Percentiles rank a stretch among this genome's conserved stretches.
Conservation (phyloP, 352 stramenopile genomes). For the Phytophthora lateralis region DNA sequence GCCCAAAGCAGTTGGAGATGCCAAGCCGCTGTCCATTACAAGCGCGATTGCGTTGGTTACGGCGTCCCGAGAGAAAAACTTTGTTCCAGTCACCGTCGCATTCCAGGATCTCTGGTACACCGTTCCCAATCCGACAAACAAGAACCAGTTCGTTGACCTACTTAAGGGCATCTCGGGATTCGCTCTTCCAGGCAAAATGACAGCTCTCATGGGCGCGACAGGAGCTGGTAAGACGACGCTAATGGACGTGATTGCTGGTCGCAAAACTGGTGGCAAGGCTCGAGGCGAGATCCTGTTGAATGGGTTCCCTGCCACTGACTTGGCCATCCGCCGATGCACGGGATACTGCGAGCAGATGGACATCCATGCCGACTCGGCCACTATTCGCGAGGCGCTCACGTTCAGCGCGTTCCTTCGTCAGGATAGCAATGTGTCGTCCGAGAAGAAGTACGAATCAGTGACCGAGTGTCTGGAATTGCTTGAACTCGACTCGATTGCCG, state of each 20-base stretch:
- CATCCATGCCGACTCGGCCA: slow-evolving; percentile 80
- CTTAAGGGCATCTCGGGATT: slow-evolving; percentile 75
- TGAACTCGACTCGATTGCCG: slow-evolving; percentile 42
- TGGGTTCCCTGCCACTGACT: slow-evolving; percentile 36
- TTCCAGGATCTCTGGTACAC: slow-evolving; percentile 53
- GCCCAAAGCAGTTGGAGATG: slow-evolving; percentile 19
- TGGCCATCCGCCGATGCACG: slow-evolving; percentile 42
- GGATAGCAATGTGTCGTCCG: slow-evolving; percentile 31
- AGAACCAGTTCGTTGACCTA: slow-evolving; percentile 52
- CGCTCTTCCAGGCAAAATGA: slow-evolving; percentile 53
- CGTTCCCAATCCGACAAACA: slow-evolving; percentile 36
- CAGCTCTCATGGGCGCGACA: slow-evolving; percentile 62
- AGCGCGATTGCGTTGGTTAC: slow-evolving; percentile 2
- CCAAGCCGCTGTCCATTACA: not conserved
- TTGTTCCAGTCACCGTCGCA: slow-evolving; percentile 41
- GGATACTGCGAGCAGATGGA: slow-evolving; percentile 82
- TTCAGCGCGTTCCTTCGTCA: slow-evolving; percentile 88
- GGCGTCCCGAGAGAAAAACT: slow-evolving; percentile 24
- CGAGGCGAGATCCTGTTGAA: slow-evolving; percentile 61
- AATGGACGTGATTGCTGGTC: slow-evolving; percentile 91
- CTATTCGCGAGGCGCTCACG: slow-evolving; percentile 83
- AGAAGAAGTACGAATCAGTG: slow-evolving; percentile 45
- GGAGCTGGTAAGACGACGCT: slow-evolving; percentile 92
- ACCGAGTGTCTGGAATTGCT: slow-evolving; percentile 49
- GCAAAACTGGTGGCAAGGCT: slow-evolving; percentile 82